Base-by-base conservation (phyloP, 148 eudicot genomes). In the Rhododendron ferrugineum region DNA sequence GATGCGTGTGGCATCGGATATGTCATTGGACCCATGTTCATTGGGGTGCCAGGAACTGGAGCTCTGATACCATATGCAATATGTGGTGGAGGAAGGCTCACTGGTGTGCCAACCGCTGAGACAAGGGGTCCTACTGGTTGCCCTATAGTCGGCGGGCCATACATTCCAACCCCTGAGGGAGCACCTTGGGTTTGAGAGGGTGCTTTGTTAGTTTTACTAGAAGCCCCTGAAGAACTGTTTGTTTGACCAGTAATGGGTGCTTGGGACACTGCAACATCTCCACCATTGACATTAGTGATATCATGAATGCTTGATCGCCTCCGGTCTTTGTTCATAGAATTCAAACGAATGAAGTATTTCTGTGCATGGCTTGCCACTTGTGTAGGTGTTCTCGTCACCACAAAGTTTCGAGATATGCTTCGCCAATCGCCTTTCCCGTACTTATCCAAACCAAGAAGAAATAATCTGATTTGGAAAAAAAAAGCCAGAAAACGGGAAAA, bases 391-490 rank as follows among this genome's bases (percentile, higher is more conserved):
- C 95, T 89, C 4, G 95, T 89, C 85, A 93, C 95, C 88, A 93
- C 95, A 86, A 85, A 93, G 84, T 93, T 91, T 14, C 95, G 88
- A 22, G 95, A 93, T 88, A 93, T 93, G 85, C 95, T 93, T 76
- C 95, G 91, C 92, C 93, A 92, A 84, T 92, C 93, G 14, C 93
- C 93, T 84, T 92, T 92, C 6, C 93, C 93, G 34, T 90, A 92
- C 88, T 92, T 92, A 4, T 92, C 93, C 89, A 92, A 84, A 34
- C 93, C 93, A 20, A 90, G 89, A 86, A 92, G 93, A 90, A 92
- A 92, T 44, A 89, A 82, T 87, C 92, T 91, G 90, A 4, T 54
- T 79, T n/a, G 14, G 28, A 5, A 0, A 20, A 34, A 32, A 20
- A 30, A 16, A 34, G 2, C 16, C 9, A 40, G 11, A 22, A 40